Conservation (phyloP, 495 filamentous ascomycete genomes). For the Diplogelasinospora grovesii region DNA sequence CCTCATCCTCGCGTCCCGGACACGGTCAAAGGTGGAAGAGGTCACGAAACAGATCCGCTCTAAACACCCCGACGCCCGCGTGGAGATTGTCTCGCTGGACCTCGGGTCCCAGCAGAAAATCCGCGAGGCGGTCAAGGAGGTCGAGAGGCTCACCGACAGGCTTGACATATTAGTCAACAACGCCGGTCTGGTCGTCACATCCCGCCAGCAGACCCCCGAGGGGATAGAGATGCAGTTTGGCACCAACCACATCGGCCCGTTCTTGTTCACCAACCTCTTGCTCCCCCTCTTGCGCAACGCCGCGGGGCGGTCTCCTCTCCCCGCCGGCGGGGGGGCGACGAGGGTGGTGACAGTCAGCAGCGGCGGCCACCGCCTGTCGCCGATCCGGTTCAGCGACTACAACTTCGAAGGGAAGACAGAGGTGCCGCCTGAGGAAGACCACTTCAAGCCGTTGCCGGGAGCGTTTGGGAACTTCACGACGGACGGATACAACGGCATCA, state of each 20-base stretch:
- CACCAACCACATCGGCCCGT: slow-evolving; percentile 55
- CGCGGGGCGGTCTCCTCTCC: slow-evolving; percentile 19
- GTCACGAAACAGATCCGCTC: slow-evolving; percentile 35
- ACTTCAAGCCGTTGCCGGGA: slow-evolving; percentile 20
- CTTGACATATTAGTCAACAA: slow-evolving; percentile 55
- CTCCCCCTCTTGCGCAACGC: slow-evolving; percentile 39
- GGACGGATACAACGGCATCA: slow-evolving; percentile 48
- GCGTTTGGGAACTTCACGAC: slow-evolving; percentile 28
- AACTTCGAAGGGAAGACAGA: slow-evolving; percentile 44
- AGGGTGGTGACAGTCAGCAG: slow-evolving; percentile 40
- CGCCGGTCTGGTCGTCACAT: slow-evolving; percentile 36
- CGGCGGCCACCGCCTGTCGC: slow-evolving; percentile 45
- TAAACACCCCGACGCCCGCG: slow-evolving; percentile 26
- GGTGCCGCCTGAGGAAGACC: slow-evolving; percentile 34
- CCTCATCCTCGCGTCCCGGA: slow-evolving; percentile 51
- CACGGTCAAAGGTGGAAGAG: slow-evolving; percentile 40
- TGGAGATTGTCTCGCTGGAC: slow-evolving; percentile 38
- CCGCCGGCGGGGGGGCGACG: no score
- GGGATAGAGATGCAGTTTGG: slow-evolving; percentile 53
- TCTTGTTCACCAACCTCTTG: slow-evolving; percentile 52
- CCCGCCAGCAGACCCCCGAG: slow-evolving; percentile 28
- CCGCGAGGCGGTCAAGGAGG: slow-evolving; percentile 35
- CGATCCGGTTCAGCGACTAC: slow-evolving; percentile 51
- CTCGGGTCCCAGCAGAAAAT: slow-evolving; percentile 40
- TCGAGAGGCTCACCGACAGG: slow-evolving; percentile 30